Conservation (phyloP, 2,329 filamentous ascomycete genomes). For the Epicoccum sorghinum region DNA sequence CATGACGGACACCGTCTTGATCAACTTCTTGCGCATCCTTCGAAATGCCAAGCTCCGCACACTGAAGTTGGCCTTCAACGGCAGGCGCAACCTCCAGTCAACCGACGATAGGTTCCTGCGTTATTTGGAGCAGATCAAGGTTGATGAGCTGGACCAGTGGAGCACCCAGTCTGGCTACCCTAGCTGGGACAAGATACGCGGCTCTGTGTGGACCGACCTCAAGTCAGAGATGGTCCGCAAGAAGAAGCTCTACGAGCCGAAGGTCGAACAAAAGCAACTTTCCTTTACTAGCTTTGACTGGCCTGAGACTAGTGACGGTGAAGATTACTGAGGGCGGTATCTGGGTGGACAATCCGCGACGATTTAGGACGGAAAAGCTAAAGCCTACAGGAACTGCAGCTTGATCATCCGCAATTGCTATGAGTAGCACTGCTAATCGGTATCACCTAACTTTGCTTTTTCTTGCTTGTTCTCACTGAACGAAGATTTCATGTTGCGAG, state of each 20-base stretch:
- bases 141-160: conserved; percentile 48
- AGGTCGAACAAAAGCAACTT: neutral
- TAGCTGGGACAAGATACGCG: conserved; percentile 40
- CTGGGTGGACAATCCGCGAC: no score
- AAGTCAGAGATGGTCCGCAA: conserved; percentile 45
- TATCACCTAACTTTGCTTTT: no score
- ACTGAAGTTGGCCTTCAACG: conserved; percentile 51
- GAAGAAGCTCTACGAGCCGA: conserved; percentile 43
- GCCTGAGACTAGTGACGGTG: no score
- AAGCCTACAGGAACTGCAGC: no score
- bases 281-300: no score
- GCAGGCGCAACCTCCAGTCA: conserved; percentile 43
- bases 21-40: conserved; percentile 54
- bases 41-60: conserved; percentile 51
- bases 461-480: no score
- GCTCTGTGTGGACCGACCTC: conserved; percentile 38
- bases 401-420: no score
- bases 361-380: no score
- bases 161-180: neutral
- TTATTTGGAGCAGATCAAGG: conserved; percentile 53
- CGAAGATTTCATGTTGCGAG: no score
- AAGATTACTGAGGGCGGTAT: no score
- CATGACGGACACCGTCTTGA: conserved; percentile 54
- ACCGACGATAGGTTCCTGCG: conserved; percentile 53
- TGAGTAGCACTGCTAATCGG: no score